Base-by-base conservation (phyloP, 192 early-diverging fungal genomes). In the Cetraspora pellucida region DNA sequence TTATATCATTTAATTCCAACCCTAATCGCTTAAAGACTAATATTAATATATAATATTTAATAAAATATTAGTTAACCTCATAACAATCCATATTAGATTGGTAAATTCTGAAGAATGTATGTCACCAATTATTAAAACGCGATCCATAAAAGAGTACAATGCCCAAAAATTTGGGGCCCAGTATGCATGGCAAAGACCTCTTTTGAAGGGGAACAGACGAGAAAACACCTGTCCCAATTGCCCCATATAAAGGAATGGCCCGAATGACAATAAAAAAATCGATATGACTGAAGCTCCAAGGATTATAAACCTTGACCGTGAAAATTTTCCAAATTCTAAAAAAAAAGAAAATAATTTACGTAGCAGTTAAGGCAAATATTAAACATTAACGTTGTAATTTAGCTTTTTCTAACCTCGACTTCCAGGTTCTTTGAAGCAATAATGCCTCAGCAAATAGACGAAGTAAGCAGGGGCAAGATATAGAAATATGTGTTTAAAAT, bases 121-220 rank as follows among this genome's bases (percentile, higher is more conserved):
- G 37, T 79, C 79, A 85, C 89, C 74, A 46, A 87, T 65, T 60
- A 92, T 87, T 50, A 95, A 81, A 11, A 88, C 54, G 13, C 97
- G 90, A 81, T 99, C 97, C 0, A 80, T 75, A 44, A 90, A 89
- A 4, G 91, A 90, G 79, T 97, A 99, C 59, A 99, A 81, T 0
- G 96, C 95, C 97, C 97, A 99, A 82, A 95, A 90, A 78, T 99
- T 99, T 16, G 96, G 95, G 2, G 97, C 97, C 96, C 96, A 98
- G 80, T 92, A 97, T 10, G 96, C 95, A 74, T 99, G 97, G 81
- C 91, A 94, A 13, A 99, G 87, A 16, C 97, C 97, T n/a, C 97
- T 89, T 81, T 93, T 95, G 83, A 99, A 99, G 11, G 95, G 96
- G 81, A 99, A 99, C 46, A 99, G 86, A 2, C 97, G 90, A 23